Percentiles rank a stretch among this genome's conserved stretches.
phyloP scores from a whole-genome alignment of 495 filamentous ascomycete genomes.

The Aspergillus asperescens region DNA sequence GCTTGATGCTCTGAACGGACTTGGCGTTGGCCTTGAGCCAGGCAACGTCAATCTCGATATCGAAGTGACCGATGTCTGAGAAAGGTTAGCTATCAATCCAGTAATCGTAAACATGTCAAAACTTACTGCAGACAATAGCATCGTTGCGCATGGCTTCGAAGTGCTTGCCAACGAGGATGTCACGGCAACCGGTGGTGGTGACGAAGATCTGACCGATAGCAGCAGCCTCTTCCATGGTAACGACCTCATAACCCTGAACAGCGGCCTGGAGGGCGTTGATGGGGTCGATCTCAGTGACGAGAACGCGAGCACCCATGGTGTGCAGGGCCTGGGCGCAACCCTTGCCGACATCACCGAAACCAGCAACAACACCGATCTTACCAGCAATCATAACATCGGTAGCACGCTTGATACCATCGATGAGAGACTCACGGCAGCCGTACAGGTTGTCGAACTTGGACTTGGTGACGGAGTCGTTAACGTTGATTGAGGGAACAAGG shows the following conservation, averaged over 20 bases:
- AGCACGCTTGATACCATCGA: slow-evolving; percentile 99
- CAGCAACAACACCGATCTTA: slow-evolving; percentile 95
- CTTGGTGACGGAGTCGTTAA: slow-evolving; percentile 99
- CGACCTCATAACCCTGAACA: slow-evolving; percentile 93
- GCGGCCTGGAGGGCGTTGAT: slow-evolving; percentile 99
- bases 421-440: slow-evolving; percentile 96
- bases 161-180: slow-evolving; percentile 87
- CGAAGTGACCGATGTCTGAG: slow-evolving; percentile 98
- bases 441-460: slow-evolving; percentile 99
- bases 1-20: slow-evolving; percentile 97
- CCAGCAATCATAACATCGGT: slow-evolving; percentile 99
- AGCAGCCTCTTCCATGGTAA: slow-evolving; percentile 95
- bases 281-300: slow-evolving; percentile 96
- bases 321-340: slow-evolving; percentile 93
- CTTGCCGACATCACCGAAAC: slow-evolving; percentile 99
- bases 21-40: slow-evolving; percentile 96
- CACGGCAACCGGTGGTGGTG: slow-evolving; percentile 97
- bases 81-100: slow-evolving; percentile 5
- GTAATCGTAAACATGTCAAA: neutral
- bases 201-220: slow-evolving; percentile 92
- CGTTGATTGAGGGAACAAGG: slow-evolving; percentile 94
- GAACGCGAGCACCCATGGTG: slow-evolving; percentile 93
- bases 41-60: slow-evolving; percentile 99
- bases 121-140: slow-evolving; percentile 97
- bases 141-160: slow-evolving; percentile 98